Evolutionary conservation across 805 yeast species (phyloP), one percentile per base, ranked within the genome.

Genomic region (Lipomyces yamadae): DNA sequence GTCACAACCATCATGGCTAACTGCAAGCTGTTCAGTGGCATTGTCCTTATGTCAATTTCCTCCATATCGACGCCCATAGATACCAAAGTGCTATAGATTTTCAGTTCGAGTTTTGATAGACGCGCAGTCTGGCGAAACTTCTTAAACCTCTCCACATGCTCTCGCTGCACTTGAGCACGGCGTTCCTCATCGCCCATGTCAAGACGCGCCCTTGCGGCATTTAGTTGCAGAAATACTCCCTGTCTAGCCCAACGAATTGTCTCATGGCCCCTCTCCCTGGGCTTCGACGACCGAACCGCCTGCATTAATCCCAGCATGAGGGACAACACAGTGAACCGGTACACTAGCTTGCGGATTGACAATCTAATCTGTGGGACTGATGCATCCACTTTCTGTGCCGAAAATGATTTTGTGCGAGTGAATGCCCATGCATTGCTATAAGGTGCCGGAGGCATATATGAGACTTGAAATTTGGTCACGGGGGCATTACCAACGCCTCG

Each of bases 311-410:
- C 37, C 13, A 33, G 45, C 34, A 56, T 18, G 7, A 56, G 34
- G 39, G 42, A 56, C n/a, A 56, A 29, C 18, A 56, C 11, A 34
- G n/a, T 56, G 42, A 56, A 33, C 24, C 58, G 34, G 58, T 56
- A 33, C 34, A 34, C 58, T n/a, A 56, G 39, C 24, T 56, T 56
- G 3, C 42, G 58, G 30, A 56, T 34, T 29, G 58, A 29, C 35
- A 29, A 18, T 56, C 30, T 18, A 24, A 56, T 56, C 39, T 10
- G 18, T 6, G 42, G 37, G 10, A 34, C 34, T 13, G 45, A 13
- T 42, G 13, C 56, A 29, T 13, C 56, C 56, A 15, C 34, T 32
- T 13, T 15, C 29, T 53, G 48, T 15, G 48, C 48, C 7, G 48
- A 42, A 11, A 42, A 42, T 42, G 24, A 11, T 42, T n/a, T 42